Evolutionary conservation across 768 basidiomycete genomes (phyloP).

Genomic region (Cystobasidium tubakii): DNA sequence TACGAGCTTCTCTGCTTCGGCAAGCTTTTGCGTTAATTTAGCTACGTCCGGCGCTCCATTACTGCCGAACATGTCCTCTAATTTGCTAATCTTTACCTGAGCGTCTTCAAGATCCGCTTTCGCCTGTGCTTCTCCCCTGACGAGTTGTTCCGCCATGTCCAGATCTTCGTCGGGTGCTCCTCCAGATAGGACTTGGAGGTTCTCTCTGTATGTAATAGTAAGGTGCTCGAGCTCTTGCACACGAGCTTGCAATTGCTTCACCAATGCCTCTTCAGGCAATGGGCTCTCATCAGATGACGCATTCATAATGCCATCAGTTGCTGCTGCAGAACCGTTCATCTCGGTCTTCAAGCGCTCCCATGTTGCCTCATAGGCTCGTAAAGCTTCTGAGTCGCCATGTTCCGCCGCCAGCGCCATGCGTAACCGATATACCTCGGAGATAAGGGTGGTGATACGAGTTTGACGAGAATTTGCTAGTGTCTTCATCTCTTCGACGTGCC

Average conservation of each 20-base stretch:
- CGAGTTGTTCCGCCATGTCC: slow-evolving; percentile 55
- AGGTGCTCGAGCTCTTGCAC: slow-evolving; percentile 57
- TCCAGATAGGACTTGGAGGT: slow-evolving; percentile 11
- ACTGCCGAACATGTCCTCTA: slow-evolving; percentile 61
- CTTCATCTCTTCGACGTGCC: slow-evolving; percentile 63
- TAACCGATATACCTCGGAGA: slow-evolving; percentile 66
- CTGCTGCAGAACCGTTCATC: neutral
- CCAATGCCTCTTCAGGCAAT: slow-evolving; percentile 41
- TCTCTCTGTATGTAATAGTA: slow-evolving; percentile 44
- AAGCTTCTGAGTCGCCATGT: slow-evolving; percentile 63
- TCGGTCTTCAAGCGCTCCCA: neutral
- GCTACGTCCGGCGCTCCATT: slow-evolving; percentile 56
- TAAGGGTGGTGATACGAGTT: slow-evolving; percentile 67
- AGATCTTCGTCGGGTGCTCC: slow-evolving; percentile 54
- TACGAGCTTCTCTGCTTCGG: slow-evolving; percentile 65
- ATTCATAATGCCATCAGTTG: neutral
- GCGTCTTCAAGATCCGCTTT: slow-evolving; percentile 42
- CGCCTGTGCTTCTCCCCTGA: slow-evolving; percentile 47
- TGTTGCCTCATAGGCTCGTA: slow-evolving; percentile 54
- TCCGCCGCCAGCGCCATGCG: slow-evolving; percentile 72
- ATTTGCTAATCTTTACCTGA: slow-evolving; percentile 54
- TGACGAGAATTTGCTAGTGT: slow-evolving; percentile 62
- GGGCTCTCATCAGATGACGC: slow-evolving; percentile 33
- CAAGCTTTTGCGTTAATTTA: slow-evolving; percentile 57
- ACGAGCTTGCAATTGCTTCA: slow-evolving; percentile 56